Conservation (phyloP, 176 grass and related monocot genomes). For the Miscanthus lutarioriparius region DNA sequence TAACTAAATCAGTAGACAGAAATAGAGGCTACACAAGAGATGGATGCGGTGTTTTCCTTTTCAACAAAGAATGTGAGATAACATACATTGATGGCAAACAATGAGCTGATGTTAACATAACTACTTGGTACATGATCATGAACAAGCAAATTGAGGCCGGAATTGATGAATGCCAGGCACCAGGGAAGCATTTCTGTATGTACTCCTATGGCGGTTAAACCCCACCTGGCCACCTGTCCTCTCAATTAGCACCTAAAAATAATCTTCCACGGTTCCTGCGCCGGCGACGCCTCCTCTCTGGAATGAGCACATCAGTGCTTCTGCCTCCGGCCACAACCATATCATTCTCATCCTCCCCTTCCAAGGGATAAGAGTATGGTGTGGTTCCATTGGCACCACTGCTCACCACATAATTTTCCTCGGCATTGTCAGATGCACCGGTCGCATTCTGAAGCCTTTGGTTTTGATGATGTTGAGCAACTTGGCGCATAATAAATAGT, state of each 20-base stretch:
- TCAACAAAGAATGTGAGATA: conserved; percentile 49
- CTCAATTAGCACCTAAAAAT: conserved; percentile 59
- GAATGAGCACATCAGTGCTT: conserved; percentile 34
- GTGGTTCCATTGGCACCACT: conserved; percentile 36
- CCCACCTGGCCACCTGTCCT: background rate
- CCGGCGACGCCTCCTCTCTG: conserved; percentile 52
- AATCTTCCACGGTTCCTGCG: conserved; percentile 73
- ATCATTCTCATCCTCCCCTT: conserved; percentile 53
- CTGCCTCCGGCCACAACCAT: conserved; percentile 27
- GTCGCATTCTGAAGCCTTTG: conserved; percentile 56
- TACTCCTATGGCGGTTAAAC: conserved; percentile 30
- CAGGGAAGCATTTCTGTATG: conserved; percentile 46
- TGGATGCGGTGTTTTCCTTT: conserved; percentile 45
- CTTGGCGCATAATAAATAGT: conserved; percentile 79
- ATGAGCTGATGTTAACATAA: conserved; percentile 48
- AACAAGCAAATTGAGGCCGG: conserved; percentile 60
- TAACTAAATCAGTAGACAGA: background rate
- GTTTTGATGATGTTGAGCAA: conserved; percentile 61
- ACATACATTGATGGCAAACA: conserved; percentile 49
- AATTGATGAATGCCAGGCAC: conserved; percentile 56
- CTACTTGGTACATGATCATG: conserved; percentile 61
- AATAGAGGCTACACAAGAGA: conserved; percentile 25
- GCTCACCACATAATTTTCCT: conserved; percentile 34
- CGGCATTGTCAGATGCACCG: conserved; percentile 31
- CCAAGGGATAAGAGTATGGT: conserved; percentile 51